Percentiles rank a stretch among this genome's conserved stretches.
Evolutionary conservation across 2,329 filamentous ascomycete species (phyloP).

Genomic region (Venturia carpophila): DNA sequence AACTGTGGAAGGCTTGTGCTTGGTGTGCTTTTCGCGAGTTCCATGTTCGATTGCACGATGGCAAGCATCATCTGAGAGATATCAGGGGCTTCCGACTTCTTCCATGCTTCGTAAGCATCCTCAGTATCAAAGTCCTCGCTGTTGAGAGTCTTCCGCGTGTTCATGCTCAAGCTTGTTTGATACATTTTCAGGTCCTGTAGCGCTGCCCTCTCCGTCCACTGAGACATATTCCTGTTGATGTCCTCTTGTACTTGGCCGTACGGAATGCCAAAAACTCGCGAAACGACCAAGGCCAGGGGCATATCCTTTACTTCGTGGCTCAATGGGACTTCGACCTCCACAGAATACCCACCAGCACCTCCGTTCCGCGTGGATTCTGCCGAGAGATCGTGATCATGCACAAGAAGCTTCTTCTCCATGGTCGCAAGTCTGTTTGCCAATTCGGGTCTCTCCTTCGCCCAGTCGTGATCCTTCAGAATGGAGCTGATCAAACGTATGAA

Average conservation of each 20-base stretch:
- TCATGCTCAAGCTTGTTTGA: conserved; percentile 76
- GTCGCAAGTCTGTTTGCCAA: conserved; percentile 69
- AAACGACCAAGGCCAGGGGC: conserved; percentile 82
- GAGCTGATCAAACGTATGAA: conserved; percentile 81
- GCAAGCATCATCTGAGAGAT: conserved; percentile 90
- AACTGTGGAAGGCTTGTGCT: conserved; percentile 51
- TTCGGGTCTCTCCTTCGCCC: conserved; percentile 77
- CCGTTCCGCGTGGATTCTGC: conserved; percentile 51
- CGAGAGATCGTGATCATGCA: conserved; percentile 84
- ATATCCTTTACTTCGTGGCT: conserved; percentile 96
- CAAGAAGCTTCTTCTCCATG: conserved; percentile 86
- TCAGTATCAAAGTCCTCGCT: conserved; percentile 85
- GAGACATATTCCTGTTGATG: conserved; percentile 68
- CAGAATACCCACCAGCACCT: conserved; percentile 53
- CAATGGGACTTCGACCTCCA: conserved; percentile 75
- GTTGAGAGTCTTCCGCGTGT: conserved; percentile 66
- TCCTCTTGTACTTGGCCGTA: conserved; percentile 77
- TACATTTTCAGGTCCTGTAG: conserved; percentile 89
- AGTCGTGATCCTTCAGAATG: conserved; percentile 75
- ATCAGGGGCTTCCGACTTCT: conserved; percentile 77
- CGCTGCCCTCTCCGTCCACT: conserved; percentile 89
- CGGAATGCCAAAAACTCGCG: conserved; percentile 73
- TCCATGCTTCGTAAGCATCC: conserved; percentile 84
- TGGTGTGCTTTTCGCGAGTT: conserved; percentile 69
- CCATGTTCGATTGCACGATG: conserved; percentile 77